Evolutionary conservation across 1,284 basidiomycete species (phyloP), one percentile per base, ranked within the genome.

Genomic region (Leccinum subatratum): DNA sequence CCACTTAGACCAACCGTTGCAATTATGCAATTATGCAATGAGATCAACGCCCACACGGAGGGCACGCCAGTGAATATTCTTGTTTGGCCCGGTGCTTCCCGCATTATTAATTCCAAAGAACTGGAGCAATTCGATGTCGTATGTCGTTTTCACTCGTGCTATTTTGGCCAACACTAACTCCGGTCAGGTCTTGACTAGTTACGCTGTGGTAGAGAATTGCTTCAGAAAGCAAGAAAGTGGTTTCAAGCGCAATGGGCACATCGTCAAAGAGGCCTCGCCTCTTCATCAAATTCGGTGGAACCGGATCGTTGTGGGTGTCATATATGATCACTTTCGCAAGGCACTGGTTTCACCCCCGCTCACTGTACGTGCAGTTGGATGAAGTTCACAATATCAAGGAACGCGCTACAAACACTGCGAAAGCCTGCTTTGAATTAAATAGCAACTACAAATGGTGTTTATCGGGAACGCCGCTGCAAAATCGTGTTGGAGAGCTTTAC

Each of bases 321-420:
- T 34, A n/a, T 65, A 3, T 9, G 6, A 18, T 51, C 3, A 0
- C 45, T 39, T 2, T 20, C 20, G 12, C 20, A 20, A 4, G 61
- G 42, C n/a, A 12, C n/a, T 59, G 16, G 28, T 65, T 54, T 63
- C 57, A 61, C 32, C 48, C 28, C 37, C 18, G 61, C 25, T 60
- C 62, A 20, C 45, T 48, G 72, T 22, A 68, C 73, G 16, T 42
- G 48, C 68, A 92, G 90, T 87, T 99, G 56, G 97, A 99, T 73
- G 97, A 99, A 80, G 96, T 96, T 7, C 97, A 99, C 79, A 98
- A 97, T 76, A 99, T 97, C 81, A 96, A 96, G 77, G 96, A 99
- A 76, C 87, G 97, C 16, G 81, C 89, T 1, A 96, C 95, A 1
- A 98, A 98, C 75, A 98, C 96, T 0, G 96, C 97, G 2, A 98